These are phyloP conservation scores for Vanderwaltozyma verrucispora DNA, from an alignment of 805 yeast species.

Conservation along the genomic window DNA sequence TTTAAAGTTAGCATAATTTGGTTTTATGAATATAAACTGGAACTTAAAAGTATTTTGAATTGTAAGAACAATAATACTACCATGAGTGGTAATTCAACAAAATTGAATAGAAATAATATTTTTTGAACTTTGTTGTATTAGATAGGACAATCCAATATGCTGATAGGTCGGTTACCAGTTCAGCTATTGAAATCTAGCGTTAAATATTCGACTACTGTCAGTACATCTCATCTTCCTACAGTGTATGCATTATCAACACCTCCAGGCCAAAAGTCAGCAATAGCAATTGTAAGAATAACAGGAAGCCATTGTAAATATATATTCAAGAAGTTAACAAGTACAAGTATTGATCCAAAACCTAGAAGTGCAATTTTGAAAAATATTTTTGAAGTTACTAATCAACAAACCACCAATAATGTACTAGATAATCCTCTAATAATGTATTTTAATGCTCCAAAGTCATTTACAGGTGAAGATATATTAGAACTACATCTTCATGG, in stretches of 20 bases:
- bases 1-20: too few species aligned
- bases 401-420: conserved; percentile 22
- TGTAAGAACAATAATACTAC: too few species aligned
- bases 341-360: conserved; percentile 32
- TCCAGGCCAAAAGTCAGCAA: conserved; percentile 62
- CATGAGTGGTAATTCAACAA: too few species aligned
- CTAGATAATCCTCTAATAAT: conserved; percentile 72
- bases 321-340: conserved; percentile 37
- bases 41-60: too few species aligned
- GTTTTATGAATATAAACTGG: background rate
- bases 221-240: conserved; percentile 40
- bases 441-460: conserved; percentile 58
- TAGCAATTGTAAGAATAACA: conserved; percentile 74
- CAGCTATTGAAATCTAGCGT: too few species aligned
- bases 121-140: background rate
- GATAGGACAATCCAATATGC: too few species aligned
- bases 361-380: conserved; percentile 50
- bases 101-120: too few species aligned
- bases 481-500: conserved; percentile 92
- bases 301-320: conserved; percentile 52
- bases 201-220: background rate
- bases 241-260: conserved; percentile 87
- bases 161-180: too few species aligned
- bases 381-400: conserved; percentile 34
- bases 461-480: conserved; percentile 89